Evolutionary conservation across 371 early-diverging fungal genomes (phyloP), one percentile per base, ranked within the genome.

Genomic region (Mucor velutinosus): DNA sequence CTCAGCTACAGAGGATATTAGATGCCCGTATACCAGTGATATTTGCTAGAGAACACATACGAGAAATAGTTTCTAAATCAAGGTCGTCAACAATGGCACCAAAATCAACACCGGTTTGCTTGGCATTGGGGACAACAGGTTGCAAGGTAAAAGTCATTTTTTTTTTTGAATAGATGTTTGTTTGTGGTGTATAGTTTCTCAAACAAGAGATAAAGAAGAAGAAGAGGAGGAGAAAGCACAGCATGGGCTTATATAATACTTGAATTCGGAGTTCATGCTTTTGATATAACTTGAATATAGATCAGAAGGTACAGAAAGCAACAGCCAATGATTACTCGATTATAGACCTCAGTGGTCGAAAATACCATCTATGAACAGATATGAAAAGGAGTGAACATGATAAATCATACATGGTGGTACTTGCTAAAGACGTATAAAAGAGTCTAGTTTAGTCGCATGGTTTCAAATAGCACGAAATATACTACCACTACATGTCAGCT

Each of bases 51-150:
- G 6, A 32, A 30, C 32, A 10, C 49, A 65, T 76, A 83, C 83
- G 69, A 49, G 75, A 73, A n/a, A 83, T 57, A 17, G 70, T 80
- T 49, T 78, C 80, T 29, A 83, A 66, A 56, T 83, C 83, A 56
- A 80, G 70, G 45, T 79, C 83, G 37, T 69, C 32, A 21, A 79
- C 67, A 39, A 77, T 72, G 10, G 71, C 75, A 37, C 83, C 83
- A 68, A 83, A 83, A 64, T 83, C 83, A 55, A 83, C 83, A 32
- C 83, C 83, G 17, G 71, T 69, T 69, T 83, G 83, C 25, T 73
- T 65, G 7, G 62, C 49, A 14, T 73, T 70, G 43, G 77, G 76
- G 27, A 64, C 53, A 51, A 83, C 65, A 57, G 79, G 82, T 63
- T 77, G 63, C 35, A 82, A 68, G 45, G 79, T 82, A 60, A 82